Evolutionary conservation across 306 rosid genomes (phyloP).

Genomic region (Sphenostylis stenocarpa): DNA sequence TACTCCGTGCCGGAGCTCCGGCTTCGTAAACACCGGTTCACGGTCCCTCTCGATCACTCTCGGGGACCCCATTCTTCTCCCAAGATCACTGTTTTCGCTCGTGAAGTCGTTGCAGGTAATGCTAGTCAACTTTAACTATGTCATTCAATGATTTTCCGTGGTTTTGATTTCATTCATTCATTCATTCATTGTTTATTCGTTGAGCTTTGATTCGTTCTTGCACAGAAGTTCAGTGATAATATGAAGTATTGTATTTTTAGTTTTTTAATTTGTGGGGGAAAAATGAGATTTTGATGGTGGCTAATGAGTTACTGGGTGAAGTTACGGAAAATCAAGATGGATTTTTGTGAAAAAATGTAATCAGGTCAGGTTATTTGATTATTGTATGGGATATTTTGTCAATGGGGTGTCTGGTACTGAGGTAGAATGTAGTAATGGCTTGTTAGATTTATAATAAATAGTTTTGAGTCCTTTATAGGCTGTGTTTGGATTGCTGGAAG

Average conservation of each 20-base stretch:
- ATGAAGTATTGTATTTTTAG: not conserved
- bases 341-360: not conserved
- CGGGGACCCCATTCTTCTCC: conserved; percentile 41
- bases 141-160: not conserved
- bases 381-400: conserved; percentile 5
- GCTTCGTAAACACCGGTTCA: conserved; percentile 77
- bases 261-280: not conserved
- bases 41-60: conserved; percentile 72
- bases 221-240: not conserved
- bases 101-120: conserved; percentile 87
- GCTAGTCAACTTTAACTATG: not conserved
- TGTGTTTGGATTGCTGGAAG: not conserved
- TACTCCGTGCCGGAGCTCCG: conserved; percentile 82
- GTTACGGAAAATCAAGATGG: conserved; percentile 14
- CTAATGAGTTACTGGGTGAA: not conserved
- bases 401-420: conserved; percentile 11
- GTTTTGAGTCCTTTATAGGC: not conserved
- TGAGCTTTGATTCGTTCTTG: no score
- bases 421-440: not conserved
- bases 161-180: not conserved
- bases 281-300: not conserved
- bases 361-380: not conserved
- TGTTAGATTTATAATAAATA: not conserved
- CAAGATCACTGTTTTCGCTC: conserved; percentile 79
- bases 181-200: no score